Percentiles rank a stretch among this genome's conserved stretches.
These are phyloP conservation scores for Colletotrichum truncatum DNA, from an alignment of 2,329 filamentous ascomycete species.

Conservation along the genomic window DNA sequence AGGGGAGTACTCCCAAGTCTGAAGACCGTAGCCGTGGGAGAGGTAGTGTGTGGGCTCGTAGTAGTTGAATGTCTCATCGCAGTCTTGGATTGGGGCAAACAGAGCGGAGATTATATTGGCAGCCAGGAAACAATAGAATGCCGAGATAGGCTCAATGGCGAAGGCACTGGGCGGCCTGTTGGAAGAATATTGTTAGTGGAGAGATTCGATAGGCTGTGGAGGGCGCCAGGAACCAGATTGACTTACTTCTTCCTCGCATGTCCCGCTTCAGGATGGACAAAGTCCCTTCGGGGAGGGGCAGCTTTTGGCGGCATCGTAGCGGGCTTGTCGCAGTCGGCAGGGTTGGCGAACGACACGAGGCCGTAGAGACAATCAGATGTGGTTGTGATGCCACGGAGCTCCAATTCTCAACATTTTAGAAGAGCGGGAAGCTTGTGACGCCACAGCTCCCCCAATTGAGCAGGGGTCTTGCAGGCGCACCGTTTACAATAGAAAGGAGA, in stretches of 20 bases:
- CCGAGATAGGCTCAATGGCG: constrained; percentile 75
- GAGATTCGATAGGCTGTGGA: background rate
- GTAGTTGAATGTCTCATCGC: constrained; percentile 99
- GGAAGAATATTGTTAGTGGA: constrained; percentile 23
- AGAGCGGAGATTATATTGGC: constrained; percentile 80
- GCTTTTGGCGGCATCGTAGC: constrained; percentile 51
- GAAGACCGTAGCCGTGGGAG: constrained; percentile 88
- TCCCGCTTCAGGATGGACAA: constrained; percentile 57
- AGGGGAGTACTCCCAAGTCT: constrained; percentile 99
- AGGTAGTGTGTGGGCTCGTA: constrained; percentile 98
- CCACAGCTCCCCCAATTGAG: constrained; percentile 29
- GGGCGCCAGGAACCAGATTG: background rate
- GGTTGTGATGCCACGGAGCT: constrained; percentile 27
- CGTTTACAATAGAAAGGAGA: fast-evolving
- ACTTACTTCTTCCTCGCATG: constrained; percentile 63
- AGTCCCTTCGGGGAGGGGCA: constrained; percentile 42
- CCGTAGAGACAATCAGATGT: constrained; percentile 11
- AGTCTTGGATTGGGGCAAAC: constrained; percentile 94
- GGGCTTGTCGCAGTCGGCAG: constrained; percentile 29
- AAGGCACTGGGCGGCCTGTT: constrained; percentile 62
- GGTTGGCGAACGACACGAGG: constrained; percentile 5
- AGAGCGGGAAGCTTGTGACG: constrained; percentile 28
- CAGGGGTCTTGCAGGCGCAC: constrained; percentile 1
- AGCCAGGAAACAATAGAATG: constrained; percentile 82
- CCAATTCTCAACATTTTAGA: constrained; percentile 30